These are phyloP conservation scores for Colletotrichum cereale DNA, from an alignment of 2,329 filamentous ascomycete genomes.

Conservation along the genomic window DNA sequence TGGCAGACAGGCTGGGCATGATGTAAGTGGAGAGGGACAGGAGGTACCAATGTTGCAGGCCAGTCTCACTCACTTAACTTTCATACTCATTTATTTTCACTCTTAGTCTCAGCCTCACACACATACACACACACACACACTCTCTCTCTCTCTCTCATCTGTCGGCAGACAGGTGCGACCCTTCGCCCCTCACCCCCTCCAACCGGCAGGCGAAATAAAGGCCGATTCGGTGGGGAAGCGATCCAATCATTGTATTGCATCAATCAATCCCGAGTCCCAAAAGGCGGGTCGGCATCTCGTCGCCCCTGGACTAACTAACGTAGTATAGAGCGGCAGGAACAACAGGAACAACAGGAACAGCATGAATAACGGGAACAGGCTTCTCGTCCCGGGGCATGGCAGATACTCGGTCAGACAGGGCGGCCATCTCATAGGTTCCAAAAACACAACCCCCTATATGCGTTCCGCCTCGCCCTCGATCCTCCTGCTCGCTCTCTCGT, in stretches of 20 bases:
- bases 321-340: neutral
- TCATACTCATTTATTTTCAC: neutral
- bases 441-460: neutral
- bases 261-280: conserved; percentile 1
- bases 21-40: neutral
- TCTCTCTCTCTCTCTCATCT: neutral
- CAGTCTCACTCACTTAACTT: neutral
- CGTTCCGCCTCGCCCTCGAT: neutral
- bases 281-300: conserved; percentile 27
- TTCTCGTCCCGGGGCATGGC: conserved; percentile 18
- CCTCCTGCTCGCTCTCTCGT: neutral
- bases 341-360: neutral
- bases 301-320: conserved; percentile 29
- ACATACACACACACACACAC: neutral
- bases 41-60: neutral
- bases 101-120: neutral
- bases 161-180: neutral
- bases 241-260: conserved; percentile 34
- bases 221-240: conserved; percentile 34
- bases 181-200: conserved; percentile 14
- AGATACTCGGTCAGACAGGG: conserved; percentile 20
- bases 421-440: neutral
- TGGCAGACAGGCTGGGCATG: neutral
- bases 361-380: conserved; percentile 13
- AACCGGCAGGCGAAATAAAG: conserved; percentile 1